Conservation (phyloP, 2,329 filamentous ascomycete genomes). For the Penicillium sp. region DNA sequence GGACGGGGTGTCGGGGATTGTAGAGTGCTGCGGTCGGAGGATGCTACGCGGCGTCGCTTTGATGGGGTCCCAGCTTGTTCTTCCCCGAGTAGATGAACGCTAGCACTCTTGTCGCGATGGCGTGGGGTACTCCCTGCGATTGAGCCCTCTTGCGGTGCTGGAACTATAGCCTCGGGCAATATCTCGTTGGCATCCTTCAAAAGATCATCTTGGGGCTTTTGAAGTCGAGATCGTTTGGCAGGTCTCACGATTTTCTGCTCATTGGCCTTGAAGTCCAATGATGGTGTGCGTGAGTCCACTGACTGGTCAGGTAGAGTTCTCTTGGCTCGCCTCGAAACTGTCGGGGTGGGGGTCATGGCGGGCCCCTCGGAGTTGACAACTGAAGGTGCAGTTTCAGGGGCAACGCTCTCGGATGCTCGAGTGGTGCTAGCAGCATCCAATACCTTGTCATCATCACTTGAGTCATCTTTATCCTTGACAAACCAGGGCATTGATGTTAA, state of each 20-base stretch:
- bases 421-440: neutral
- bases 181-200: neutral
- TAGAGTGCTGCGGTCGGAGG: neutral
- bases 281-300: neutral
- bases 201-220: neutral
- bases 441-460: conserved; percentile 1
- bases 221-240: conserved; percentile 21
- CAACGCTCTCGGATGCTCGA: neutral
- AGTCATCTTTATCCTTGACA: conserved; percentile 12
- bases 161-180: neutral
- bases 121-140: neutral
- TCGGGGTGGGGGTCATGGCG: neutral
- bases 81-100: conserved; percentile 6
- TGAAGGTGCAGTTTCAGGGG: neutral
- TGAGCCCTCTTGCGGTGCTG: neutral
- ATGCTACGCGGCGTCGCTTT: conserved; percentile 14
- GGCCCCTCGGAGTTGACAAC: neutral
- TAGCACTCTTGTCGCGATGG: conserved; percentile 4
- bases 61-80: conserved; percentile 9
- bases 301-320: neutral
- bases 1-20: neutral
- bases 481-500: conserved; percentile 40
- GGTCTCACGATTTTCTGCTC: conserved; percentile 11
- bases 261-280: neutral
- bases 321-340: neutral